Conservation (phyloP, 768 basidiomycete species). For the Mycena filopes region DNA sequence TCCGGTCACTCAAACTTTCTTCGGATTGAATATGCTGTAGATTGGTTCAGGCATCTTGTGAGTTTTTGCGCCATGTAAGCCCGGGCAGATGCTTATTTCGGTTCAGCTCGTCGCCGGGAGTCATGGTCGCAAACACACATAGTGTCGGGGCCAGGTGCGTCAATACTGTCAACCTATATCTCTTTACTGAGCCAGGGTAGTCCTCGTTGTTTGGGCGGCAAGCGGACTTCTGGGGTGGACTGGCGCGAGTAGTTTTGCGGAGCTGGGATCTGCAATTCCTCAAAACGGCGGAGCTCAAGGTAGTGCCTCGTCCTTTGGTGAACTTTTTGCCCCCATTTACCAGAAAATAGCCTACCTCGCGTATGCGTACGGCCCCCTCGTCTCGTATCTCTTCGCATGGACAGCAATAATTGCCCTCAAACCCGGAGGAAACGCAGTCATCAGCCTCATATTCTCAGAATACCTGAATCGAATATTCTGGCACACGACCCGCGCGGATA, state of each 20-base stretch:
- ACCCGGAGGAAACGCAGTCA: slow-evolving; percentile 86
- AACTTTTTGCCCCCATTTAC: not conserved
- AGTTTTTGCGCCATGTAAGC: slow-evolving; percentile 36
- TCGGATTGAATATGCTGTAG: slow-evolving; percentile 43
- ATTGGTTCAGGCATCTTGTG: slow-evolving; percentile 96
- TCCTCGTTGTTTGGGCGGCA: slow-evolving; percentile 82
- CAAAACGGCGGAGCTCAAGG: slow-evolving; percentile 73
- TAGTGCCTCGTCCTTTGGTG: not conserved
- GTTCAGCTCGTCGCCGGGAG: slow-evolving; percentile 87
- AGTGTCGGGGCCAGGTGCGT: slow-evolving; percentile 76
- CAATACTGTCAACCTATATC: not conserved
- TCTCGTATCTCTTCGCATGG: slow-evolving; percentile 95
- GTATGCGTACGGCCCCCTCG: slow-evolving; percentile 87
- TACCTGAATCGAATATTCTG: slow-evolving; percentile 92
- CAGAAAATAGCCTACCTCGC: slow-evolving; percentile 73
- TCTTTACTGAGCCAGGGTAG: slow-evolving; percentile 47
- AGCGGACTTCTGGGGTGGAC: slow-evolving; percentile 94
- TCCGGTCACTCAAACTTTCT: not conserved
- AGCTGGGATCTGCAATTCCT: slow-evolving; percentile 90
- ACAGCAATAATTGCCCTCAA: slow-evolving; percentile 90
- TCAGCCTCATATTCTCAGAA: slow-evolving; percentile 90
- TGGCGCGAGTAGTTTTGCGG: slow-evolving; percentile 93
- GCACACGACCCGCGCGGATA: slow-evolving; percentile 75
- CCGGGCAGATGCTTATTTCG: not conserved
- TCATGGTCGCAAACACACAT: slow-evolving; percentile 88